These are phyloP conservation scores for Paramecium sonneborni DNA, from an alignment of 73 alveolate genomes.

Conservation along the genomic window DNA sequence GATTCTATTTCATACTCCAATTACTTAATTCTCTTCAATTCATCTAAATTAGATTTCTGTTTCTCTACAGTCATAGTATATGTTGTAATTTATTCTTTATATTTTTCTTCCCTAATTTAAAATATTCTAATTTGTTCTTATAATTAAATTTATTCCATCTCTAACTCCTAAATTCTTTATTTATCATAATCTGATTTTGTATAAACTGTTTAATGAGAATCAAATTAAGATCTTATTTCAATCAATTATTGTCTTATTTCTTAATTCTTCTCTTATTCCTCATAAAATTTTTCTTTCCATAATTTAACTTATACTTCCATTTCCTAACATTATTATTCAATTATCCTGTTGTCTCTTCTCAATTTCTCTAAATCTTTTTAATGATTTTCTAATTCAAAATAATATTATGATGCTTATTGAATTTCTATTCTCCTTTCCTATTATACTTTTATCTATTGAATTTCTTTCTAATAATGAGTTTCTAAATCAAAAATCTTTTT, in stretches of 20 bases:
- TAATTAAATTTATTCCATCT: neutral
- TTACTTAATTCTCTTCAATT: neutral
- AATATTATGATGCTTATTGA: neutral
- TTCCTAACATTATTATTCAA: neutral
- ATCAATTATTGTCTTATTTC: neutral
- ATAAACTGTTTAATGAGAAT: neutral
- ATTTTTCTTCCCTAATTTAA: neutral
- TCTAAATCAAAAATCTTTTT: neutral
- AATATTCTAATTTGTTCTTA: neutral
- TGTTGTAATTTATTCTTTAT: neutral
- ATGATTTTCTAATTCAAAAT: neutral
- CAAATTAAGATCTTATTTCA: neutral
- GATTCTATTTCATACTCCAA: conserved; percentile 40
- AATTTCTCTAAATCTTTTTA: neutral
- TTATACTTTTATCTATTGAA: neutral
- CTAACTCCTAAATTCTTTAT: neutral
- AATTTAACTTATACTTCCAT: neutral
- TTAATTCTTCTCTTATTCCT: neutral
- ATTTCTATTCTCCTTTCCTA: conserved; percentile 19
- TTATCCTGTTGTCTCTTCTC: neutral
- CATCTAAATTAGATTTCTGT: neutral
- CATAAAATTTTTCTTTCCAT: conserved; percentile 45
- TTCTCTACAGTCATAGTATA: neutral
- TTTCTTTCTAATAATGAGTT: neutral
- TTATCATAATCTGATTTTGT: neutral